Evolutionary conservation across 2,329 filamentous ascomycete genomes (phyloP).

Genomic region (Geosmithia morbida): DNA sequence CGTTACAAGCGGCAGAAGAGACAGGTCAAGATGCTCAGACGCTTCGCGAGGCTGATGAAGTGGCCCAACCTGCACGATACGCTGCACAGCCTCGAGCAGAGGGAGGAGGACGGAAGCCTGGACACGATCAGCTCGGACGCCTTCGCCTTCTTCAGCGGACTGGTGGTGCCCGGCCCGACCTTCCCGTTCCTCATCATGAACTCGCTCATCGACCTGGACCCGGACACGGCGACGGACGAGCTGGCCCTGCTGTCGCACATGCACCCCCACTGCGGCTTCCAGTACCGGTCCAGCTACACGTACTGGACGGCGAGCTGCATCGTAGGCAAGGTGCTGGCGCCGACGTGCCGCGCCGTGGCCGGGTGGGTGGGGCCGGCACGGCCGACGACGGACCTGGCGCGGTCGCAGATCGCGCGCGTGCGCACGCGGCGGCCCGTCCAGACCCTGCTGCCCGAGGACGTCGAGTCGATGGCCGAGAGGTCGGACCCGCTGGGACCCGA

Average conservation of each 20-base stretch:
- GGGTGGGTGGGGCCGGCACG: slow-evolving; percentile 64
- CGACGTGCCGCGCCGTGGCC: slow-evolving; percentile 54
- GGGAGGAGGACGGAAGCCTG: slow-evolving; percentile 41
- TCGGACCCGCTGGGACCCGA: slow-evolving; percentile 56
- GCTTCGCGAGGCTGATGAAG: slow-evolving; percentile 58
- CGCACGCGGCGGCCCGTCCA: slow-evolving; percentile 44
- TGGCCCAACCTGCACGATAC: slow-evolving; percentile 61
- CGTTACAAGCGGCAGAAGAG: slow-evolving; percentile 50
- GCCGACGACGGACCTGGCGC: slow-evolving; percentile 50
- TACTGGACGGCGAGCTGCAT: slow-evolving; percentile 64
- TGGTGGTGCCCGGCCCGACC: slow-evolving; percentile 54
- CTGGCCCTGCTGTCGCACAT: slow-evolving; percentile 55
- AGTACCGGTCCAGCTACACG: slow-evolving; percentile 59
- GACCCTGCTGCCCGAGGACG: slow-evolving; percentile 40
- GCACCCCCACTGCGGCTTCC: slow-evolving; percentile 57
- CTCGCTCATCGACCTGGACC: slow-evolving; percentile 60
- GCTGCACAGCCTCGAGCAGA: slow-evolving; percentile 44
- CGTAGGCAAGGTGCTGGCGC: slow-evolving; percentile 61
- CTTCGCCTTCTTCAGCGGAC: slow-evolving; percentile 64
- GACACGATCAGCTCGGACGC: slow-evolving; percentile 53
- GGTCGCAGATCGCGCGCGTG: slow-evolving; percentile 56
- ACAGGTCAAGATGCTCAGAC: slow-evolving; percentile 53
- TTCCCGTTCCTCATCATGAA: slow-evolving; percentile 70
- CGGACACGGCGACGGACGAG: slow-evolving; percentile 48
- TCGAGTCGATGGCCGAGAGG: slow-evolving; percentile 50